Base-by-base conservation (phyloP, 441 rosid genomes). In the Mallotus japonicus region DNA sequence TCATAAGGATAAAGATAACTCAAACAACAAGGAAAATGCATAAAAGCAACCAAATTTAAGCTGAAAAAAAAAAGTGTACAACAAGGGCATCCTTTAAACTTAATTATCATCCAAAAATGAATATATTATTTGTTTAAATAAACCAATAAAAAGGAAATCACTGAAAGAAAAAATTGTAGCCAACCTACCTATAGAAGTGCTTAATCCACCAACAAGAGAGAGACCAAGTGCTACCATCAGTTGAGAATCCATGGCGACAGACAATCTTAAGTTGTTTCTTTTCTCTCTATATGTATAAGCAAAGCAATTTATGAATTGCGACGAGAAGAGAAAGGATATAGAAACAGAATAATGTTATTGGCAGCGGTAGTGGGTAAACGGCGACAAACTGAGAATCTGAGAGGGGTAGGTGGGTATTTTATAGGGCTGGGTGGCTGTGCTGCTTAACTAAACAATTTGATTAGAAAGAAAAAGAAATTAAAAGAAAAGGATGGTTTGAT, bases 181-280 rank as follows among this genome's bases (percentile, higher is more conserved):
- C 32, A 62, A 73, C 90, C 72, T 51, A 91, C 99, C 98, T 55
- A 92, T 15, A 65, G 97, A 95, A 77, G 97, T 92, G 83, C 97
- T 92, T 56, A 92, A 82, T 72, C 99, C 97, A 44, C 97, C 97
- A 32, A 95, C 92, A 61, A 90, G 97, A 42, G 97, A 95, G 24
- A 95, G 90, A 24, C 84, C 96, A 77, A 92, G 89, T 67, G 94
- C 97, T 32, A 95, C 89, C 72, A 86, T 17, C 71, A 95, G 89
- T 85, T 88, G 99, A 70, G 97, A 95, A 73, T 83, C 98, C 99
- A 95, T 37, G 40, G 40, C 40, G 40, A 37, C 6, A 37, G 40
- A 37, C 5, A 37, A 37, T 0, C 6, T 37, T 37, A 37, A 37
- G 6, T 37, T 37, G 40, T 37, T 6, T 37, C 5, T 4, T 3